These are phyloP conservation scores for Tanacetum coccineum DNA, from an alignment of 129 eudicot genomes.

Conservation along the genomic window DNA sequence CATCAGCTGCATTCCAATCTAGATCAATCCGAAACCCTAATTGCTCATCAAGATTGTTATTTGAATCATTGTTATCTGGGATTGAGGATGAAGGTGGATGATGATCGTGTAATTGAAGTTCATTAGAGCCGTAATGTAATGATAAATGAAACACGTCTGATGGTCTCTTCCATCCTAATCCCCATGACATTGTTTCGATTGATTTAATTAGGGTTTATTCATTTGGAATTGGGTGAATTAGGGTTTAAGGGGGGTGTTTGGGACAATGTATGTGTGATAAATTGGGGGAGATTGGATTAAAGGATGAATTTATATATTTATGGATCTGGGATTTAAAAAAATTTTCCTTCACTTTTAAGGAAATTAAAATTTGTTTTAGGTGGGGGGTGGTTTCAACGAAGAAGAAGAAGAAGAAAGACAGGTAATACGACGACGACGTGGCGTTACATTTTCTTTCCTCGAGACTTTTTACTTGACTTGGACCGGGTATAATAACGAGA, in stretches of 20 bases:
- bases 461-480: no score
- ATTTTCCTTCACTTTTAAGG: no score
- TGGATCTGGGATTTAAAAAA: no score
- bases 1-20: conserved; percentile 96
- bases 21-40: conserved; percentile 75
- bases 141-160: conserved; percentile 76
- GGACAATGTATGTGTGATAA: conserved; percentile 23
- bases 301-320: no score
- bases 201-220: conserved; percentile 22
- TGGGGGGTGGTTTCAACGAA: no score
- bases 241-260: conserved; percentile 40
- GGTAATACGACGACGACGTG: no score
- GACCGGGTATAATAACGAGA: no score
- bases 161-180: conserved; percentile 93
- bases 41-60: conserved; percentile 29
- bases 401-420: no score
- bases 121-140: conserved; percentile 64
- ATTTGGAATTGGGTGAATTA: conserved; percentile 6
- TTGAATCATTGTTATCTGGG: background rate
- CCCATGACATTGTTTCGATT: conserved; percentile 61
- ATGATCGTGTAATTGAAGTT: conserved; percentile 15
- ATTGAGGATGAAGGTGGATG: no score
- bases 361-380: no score
- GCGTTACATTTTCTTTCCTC: no score
- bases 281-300: conserved; percentile 3